Evolutionary conservation across 768 basidiomycete genomes (phyloP).

Genomic region (Omphalotus guepiniiformis): DNA sequence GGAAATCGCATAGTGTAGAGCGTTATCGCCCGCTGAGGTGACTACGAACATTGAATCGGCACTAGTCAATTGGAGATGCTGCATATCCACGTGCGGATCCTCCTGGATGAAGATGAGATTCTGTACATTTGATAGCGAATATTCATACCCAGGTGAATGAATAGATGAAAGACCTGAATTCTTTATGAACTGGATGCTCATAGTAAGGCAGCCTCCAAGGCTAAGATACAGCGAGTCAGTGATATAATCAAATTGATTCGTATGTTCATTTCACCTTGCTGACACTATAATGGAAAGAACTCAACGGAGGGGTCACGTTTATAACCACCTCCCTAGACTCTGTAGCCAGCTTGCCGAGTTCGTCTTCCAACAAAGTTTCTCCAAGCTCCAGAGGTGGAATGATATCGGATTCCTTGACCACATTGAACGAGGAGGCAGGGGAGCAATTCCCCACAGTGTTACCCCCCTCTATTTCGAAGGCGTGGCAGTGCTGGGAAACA

Average conservation of each 20-base stretch:
- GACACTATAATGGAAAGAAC: conserved; percentile 60
- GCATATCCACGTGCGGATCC: conserved; percentile 73
- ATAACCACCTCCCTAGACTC: conserved; percentile 31
- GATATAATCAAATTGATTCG: conserved; percentile 9
- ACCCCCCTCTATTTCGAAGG: conserved; percentile 61
- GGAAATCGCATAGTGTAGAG: conserved; percentile 73
- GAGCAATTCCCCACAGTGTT: conserved; percentile 52
- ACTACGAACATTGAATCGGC: conserved; percentile 71
- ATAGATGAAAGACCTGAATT: conserved; percentile 60
- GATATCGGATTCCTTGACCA: conserved; percentile 30
- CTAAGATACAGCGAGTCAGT: conserved; percentile 22
- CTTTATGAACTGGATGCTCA: conserved; percentile 63
- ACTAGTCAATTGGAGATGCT: conserved; percentile 49
- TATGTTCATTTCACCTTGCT: conserved; percentile 32
- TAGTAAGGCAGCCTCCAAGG: conserved; percentile 70
- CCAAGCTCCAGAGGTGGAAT: conserved; percentile 41
- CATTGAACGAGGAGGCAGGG: conserved; percentile 26
- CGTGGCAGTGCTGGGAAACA: conserved; percentile 49
- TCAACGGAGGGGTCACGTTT: conserved; percentile 50
- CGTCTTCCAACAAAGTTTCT: conserved; percentile 27
- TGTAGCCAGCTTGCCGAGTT: conserved; percentile 4
- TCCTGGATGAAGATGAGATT: conserved; percentile 36
- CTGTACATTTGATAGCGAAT: not conserved
- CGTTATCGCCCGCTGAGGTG: conserved; percentile 78
- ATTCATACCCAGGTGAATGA: conserved; percentile 53